Percentiles rank a stretch among this genome's conserved stretches.
These are phyloP conservation scores for Ogataea thermomethanolica DNA, from an alignment of 805 yeast genomes.

Conservation along the genomic window DNA sequence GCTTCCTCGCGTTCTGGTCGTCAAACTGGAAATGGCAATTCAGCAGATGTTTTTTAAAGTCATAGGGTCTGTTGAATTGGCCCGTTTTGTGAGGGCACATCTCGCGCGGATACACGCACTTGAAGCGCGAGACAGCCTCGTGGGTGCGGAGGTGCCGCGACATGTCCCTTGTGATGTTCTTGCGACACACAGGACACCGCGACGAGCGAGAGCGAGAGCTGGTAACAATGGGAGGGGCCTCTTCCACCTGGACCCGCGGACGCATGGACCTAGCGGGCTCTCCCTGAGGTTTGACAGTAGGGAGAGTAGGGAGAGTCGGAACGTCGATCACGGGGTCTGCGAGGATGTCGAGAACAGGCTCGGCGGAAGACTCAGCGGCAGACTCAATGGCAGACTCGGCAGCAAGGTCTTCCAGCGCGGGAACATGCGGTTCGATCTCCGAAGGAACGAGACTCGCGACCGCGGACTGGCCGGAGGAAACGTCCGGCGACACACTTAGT, in stretches of 20 bases:
- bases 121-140: constrained; percentile 52
- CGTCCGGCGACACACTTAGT: constrained; percentile 2
- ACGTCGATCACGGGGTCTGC: not conserved
- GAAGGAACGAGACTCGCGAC: too few species aligned
- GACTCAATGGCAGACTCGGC: too few species aligned
- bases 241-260: too few species aligned
- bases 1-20: constrained; percentile 39
- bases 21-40: constrained; percentile 59
- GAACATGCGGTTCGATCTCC: too few species aligned
- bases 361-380: too few species aligned
- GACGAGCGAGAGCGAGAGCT: constrained; percentile 8
- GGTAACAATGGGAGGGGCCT: too few species aligned
- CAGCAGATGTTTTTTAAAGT: constrained; percentile 60
- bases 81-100: constrained; percentile 58
- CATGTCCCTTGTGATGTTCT: constrained; percentile 55
- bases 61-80: constrained; percentile 64
- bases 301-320: too few species aligned
- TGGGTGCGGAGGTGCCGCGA: constrained; percentile 63
- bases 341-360: too few species aligned
- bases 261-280: too few species aligned
- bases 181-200: constrained; percentile 50
- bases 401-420: too few species aligned
- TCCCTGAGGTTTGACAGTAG: too few species aligned
- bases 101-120: constrained; percentile 54
- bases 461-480: too few species aligned